phyloP scores from a whole-genome alignment of 129 eudicot species.

The Cynara cardunculus region DNA sequence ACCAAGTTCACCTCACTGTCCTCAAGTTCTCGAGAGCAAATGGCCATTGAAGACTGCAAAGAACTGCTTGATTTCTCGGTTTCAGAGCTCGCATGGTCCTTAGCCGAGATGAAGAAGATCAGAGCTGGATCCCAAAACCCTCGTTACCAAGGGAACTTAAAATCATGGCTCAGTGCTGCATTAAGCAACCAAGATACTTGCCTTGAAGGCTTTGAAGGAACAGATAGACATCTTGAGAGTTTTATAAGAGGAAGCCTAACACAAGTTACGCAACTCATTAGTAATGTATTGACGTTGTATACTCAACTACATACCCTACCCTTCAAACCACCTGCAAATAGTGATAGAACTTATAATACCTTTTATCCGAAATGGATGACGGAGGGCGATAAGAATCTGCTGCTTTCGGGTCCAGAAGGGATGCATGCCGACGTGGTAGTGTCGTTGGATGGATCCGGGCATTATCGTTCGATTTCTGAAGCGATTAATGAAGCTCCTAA shows the following conservation, averaged over 20 bases:
- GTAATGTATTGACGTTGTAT: conserved; percentile 59
- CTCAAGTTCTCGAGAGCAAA: conserved; percentile 61
- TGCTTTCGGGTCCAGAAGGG: conserved; percentile 41
- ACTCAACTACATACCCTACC: conserved; percentile 59
- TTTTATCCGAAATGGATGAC: conserved; percentile 77
- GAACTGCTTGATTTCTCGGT: conserved; percentile 92
- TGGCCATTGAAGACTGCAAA: conserved; percentile 83
- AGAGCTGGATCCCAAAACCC: conserved; percentile 40
- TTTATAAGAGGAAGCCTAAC: conserved; percentile 64
- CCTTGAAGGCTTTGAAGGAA: conserved; percentile 93
- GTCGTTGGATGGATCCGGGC: conserved; percentile 75
- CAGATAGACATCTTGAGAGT: conserved; percentile 51
- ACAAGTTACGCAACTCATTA: conserved; percentile 78
- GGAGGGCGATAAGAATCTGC: conserved; percentile 59
- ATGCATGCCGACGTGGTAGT: conserved; percentile 67
- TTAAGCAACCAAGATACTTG: conserved; percentile 97
- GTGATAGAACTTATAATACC: conserved; percentile 18
- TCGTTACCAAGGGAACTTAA: conserved; percentile 53
- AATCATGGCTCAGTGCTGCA: conserved; percentile 95
- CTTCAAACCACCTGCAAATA: conserved; percentile 52
- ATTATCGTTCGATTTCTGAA: conserved; percentile 56
- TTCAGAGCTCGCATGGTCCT: conserved; percentile 75
- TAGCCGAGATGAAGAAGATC: conserved; percentile 63
- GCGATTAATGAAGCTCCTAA: conserved; percentile 66
- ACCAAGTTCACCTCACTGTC: conserved; percentile 60